phyloP scores from a whole-genome alignment of 352 stramenopile genomes.

The Pythium insidiosum region DNA sequence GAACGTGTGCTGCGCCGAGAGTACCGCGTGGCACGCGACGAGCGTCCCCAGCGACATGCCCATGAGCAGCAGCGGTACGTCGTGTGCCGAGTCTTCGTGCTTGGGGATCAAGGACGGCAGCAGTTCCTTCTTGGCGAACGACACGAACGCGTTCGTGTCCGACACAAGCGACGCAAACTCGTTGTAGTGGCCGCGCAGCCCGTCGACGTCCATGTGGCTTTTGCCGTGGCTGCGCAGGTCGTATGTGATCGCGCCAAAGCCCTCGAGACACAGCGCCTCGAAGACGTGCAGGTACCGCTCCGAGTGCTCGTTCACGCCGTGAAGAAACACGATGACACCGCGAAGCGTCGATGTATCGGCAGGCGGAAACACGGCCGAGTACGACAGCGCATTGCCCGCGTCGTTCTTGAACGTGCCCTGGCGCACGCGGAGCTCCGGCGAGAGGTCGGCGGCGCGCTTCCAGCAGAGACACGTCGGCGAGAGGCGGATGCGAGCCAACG shows the following conservation, averaged over 20 bases:
- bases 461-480: constrained; percentile 2
- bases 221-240: constrained; percentile 13
- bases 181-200: constrained; percentile 6
- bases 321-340: no score
- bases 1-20: constrained; percentile 9
- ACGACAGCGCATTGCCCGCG: neutral
- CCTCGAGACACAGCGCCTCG: constrained; percentile 2
- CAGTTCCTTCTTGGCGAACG: constrained; percentile 9
- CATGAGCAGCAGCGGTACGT: constrained; percentile 5
- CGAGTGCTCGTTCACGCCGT: constrained; percentile 16
- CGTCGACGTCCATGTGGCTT: constrained; percentile 6
- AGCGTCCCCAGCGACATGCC: constrained; percentile 14
- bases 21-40: constrained; percentile 12
- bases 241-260: constrained; percentile 11
- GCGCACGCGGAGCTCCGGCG: neutral
- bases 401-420: neutral
- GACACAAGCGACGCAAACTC: constrained; percentile 7
- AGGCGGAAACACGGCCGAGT: neutral
- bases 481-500: neutral
- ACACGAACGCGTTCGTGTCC: constrained; percentile 15
- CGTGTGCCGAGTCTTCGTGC: no score
- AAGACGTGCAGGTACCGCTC: constrained; percentile 15
- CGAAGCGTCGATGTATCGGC: no score
- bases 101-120: constrained; percentile 7
- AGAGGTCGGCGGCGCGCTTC: constrained; percentile 2